These are phyloP conservation scores for Geum urbanum DNA, from an alignment of 306 rosid genomes.

Conservation along the genomic window DNA sequence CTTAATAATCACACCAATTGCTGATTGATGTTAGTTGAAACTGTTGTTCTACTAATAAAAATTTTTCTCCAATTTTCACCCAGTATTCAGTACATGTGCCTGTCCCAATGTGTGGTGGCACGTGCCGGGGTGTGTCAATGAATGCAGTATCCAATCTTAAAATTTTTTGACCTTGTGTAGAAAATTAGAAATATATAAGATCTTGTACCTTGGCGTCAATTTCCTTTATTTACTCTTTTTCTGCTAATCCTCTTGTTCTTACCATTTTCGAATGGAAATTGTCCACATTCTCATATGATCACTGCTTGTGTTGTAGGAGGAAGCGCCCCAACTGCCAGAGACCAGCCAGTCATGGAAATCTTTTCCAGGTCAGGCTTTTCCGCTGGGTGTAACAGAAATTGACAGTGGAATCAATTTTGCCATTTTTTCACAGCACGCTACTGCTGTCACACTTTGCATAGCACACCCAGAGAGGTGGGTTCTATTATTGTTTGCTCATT, in stretches of 20 bases:
- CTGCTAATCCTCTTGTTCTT: neutral
- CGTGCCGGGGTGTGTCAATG: neutral
- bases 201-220: neutral
- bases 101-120: too few relatives aligned
- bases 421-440: constrained; percentile 84
- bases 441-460: constrained; percentile 75
- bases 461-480: constrained; percentile 54
- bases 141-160: neutral
- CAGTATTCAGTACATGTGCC: too few relatives aligned
- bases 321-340: constrained; percentile 40
- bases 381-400: constrained; percentile 81
- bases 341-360: constrained; percentile 37
- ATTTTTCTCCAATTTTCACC: too few relatives aligned
- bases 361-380: constrained; percentile 79
- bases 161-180: neutral
- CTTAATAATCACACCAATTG: too few relatives aligned
- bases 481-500: neutral
- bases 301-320: constrained; percentile 51
- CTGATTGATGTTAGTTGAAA: too few relatives aligned
- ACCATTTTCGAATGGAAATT: neutral
- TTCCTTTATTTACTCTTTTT: neutral
- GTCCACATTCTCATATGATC: constrained; percentile 15
- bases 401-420: constrained; percentile 79
- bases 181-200: neutral
- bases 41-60: too few relatives aligned